Base-by-base conservation (phyloP, 2,329 filamentous ascomycete species). In the Hypoxylon sp. region DNA sequence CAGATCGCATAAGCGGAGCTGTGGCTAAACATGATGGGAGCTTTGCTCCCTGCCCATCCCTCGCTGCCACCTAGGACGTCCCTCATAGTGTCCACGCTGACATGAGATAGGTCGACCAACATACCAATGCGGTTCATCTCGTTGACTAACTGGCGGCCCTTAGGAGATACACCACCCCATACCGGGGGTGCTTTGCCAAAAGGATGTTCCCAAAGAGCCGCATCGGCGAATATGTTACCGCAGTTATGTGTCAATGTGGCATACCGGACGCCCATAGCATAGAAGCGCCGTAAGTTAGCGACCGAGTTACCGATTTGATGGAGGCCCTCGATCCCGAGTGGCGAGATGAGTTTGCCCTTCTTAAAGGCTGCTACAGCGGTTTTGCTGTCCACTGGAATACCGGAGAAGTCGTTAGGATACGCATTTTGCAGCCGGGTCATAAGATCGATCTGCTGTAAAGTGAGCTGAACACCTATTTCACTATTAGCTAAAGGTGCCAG, bases 81-180 rank as follows among this genome's bases (percentile, higher is more conserved):
- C 5, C 90, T 82, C 93, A 97, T 96, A 0, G 94, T 97, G 66
- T 95, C 91, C 63, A 88, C 87, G 73, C 91, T 88, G 3, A 84
- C 84, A 79, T 98, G 95, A 5, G 92, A 87, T 37, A 98, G 85
- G 77, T 98, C 95, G 44, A 98, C 92, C n/a, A 98, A 89, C 90
- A 98, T 94, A 26, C 95, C 95, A 1, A 98, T 83, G 2, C 95
- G 88, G 78, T 98, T 98, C 94, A 98, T 98, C 83, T 98, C 95
- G 37, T 84, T 84, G 48, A 98, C 84, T 0, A 98, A 81, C 11
- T 84, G 78, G 56, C 88, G 86, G 3, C 95, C 95, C 1, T 85
- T 85, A 0, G 86, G 83, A 65, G 91, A 95, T 1, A 98, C 84
- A 1, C 95, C 95, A 57, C 86, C 83, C 88, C 90, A 92, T 62